Conservation (phyloP, 345 rosid genomes). For the Aquilaria yunnanensis region DNA sequence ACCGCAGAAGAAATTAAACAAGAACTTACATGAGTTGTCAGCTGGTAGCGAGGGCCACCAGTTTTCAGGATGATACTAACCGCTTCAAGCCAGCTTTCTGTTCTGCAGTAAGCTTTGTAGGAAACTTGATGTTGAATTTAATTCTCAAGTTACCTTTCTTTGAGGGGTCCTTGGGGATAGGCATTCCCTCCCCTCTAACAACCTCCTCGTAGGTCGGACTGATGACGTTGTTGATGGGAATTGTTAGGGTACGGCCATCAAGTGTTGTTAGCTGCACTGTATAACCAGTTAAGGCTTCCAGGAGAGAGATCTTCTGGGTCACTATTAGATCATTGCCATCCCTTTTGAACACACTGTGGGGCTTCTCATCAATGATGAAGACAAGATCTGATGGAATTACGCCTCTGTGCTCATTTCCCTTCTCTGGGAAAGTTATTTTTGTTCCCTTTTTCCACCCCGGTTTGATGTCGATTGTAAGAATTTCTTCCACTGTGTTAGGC, state of each 20-base stretch:
- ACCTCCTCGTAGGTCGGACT: conserved; percentile 78
- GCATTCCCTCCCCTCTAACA: conserved; percentile 87
- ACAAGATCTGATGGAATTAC: conserved; percentile 62
- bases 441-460: conserved; percentile 95
- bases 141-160: conserved; percentile 76
- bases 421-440: conserved; percentile 68
- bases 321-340: conserved; percentile 81
- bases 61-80: conserved; percentile 28
- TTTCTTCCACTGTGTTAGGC: conserved; percentile 59
- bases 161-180: conserved; percentile 76
- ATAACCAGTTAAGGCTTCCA: conserved; percentile 78
- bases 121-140: conserved; percentile 78
- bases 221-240: conserved; percentile 47
- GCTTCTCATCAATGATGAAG: conserved; percentile 85
- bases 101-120: conserved; percentile 56
- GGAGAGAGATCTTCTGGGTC: conserved; percentile 59
- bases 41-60: conserved; percentile 3
- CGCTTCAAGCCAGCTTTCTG: conserved; percentile 66
- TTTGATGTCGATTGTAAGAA: conserved; percentile 69
- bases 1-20: too few species aligned
- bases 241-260: conserved; percentile 57
- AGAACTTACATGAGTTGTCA: background rate
- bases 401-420: conserved; percentile 78
- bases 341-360: conserved; percentile 69
- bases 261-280: conserved; percentile 54